Conservation (phyloP, 2,329 filamentous ascomycete species). For the Trichoderma sp. region DNA sequence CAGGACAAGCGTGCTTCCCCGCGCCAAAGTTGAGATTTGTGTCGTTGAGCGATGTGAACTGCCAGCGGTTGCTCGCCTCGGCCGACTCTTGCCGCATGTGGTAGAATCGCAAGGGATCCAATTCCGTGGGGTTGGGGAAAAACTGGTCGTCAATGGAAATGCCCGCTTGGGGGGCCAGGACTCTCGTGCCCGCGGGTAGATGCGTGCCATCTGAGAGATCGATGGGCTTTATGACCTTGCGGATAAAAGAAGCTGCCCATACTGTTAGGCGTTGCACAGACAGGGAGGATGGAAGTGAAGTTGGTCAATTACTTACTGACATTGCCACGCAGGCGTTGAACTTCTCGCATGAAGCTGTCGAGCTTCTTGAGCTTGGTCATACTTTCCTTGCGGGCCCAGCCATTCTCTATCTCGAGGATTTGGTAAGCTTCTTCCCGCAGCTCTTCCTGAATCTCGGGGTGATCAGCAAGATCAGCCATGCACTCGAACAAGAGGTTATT, state of each 20-base stretch:
- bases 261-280: slow-evolving; percentile 27
- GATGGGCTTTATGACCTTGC: slow-evolving; percentile 50
- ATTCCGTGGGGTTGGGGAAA: slow-evolving; percentile 45
- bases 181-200: slow-evolving; percentile 46
- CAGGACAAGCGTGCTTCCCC: slow-evolving; percentile 51
- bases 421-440: slow-evolving; percentile 51
- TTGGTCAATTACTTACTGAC: slow-evolving; percentile 39
- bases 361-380: slow-evolving; percentile 49
- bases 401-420: slow-evolving; percentile 45
- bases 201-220: slow-evolving; percentile 48
- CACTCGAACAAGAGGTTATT: slow-evolving; percentile 50
- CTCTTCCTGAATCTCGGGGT: slow-evolving; percentile 50
- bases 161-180: slow-evolving; percentile 45
- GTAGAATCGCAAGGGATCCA: slow-evolving; percentile 54
- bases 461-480: slow-evolving; percentile 52
- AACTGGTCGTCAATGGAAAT: slow-evolving; percentile 45
- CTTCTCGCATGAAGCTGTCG: slow-evolving; percentile 53
- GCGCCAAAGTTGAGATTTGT: slow-evolving; percentile 51
- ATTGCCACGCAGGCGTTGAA: slow-evolving; percentile 44
- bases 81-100: slow-evolving; percentile 43
- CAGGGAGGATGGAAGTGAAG: not conserved
- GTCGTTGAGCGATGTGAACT: slow-evolving; percentile 47
- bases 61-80: slow-evolving; percentile 44
- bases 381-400: slow-evolving; percentile 46
- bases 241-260: slow-evolving; percentile 45